Evolutionary conservation across 2,329 filamentous ascomycete genomes (phyloP), one percentile per base, ranked within the genome.

Genomic region (Stachybotrys chartarum): DNA sequence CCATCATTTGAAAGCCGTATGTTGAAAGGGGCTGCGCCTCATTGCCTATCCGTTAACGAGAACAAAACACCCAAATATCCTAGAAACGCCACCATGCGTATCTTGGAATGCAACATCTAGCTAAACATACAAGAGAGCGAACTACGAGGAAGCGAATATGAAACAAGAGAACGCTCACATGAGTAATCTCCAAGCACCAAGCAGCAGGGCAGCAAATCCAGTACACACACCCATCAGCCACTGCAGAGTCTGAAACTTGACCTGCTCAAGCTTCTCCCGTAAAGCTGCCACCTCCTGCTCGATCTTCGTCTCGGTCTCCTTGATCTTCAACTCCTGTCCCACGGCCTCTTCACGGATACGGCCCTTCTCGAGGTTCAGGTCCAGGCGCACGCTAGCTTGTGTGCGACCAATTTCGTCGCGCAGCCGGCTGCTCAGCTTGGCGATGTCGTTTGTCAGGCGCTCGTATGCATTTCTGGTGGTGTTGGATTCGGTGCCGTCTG

Each of bases 261-360:
- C 94, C 62, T 91, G 89, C 76, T 99, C 94, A 51, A 99, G 80
- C 75, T 95, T 87, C 78, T 97, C 94, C 62, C 91, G 80, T 68
- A 99, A 72, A 35, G 88, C 88, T 46, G 93, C 93, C 54, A 94
- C 91, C 78, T 97, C 94, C 75, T 97, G 93, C 78, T 99, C 94
- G 66, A 99, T 97, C 74, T 95, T 87, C 56, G 92, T 96, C 77
- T 99, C 94, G 12, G 94, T 97, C 81, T 99, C 94, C 78, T 96
- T 97, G 66, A 99, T 91, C 78, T 96, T 95, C 73, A 99, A 84
- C 73, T 99, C 94, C 75, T 97, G 94, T 56, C 89, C 88, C 62
- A 96, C 95, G 17, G 92, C 91, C 78, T 99, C 94, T 74, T 99
- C 94, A 59, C 94, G 80, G 63, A 97, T 99, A 59, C 94, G 83